These are phyloP conservation scores for Byssoonygena ceratinophila DNA, from an alignment of 2,329 filamentous ascomycete genomes.

Conservation along the genomic window DNA sequence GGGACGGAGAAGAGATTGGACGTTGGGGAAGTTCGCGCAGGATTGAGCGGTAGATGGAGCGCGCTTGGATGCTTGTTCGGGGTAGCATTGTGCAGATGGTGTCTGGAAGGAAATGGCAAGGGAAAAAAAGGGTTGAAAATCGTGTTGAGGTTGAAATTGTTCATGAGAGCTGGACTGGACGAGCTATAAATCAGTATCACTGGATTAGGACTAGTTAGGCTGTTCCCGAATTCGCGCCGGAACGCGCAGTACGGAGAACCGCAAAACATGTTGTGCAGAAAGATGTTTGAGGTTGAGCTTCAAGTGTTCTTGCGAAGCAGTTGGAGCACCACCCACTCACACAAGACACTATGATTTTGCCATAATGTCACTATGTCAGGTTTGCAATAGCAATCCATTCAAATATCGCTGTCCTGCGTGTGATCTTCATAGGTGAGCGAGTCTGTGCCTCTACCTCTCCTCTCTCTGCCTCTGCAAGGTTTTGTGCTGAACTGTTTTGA, in stretches of 20 bases:
- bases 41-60: slow-evolving; percentile 75
- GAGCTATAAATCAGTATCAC: too few species aligned
- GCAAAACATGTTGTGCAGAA: too few species aligned
- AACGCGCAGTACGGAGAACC: too few species aligned
- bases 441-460: not conserved
- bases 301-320: too few species aligned
- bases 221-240: too few species aligned
- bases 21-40: slow-evolving; percentile 79
- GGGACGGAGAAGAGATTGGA: slow-evolving; percentile 51
- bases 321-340: not conserved
- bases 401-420: slow-evolving; percentile 28
- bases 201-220: too few species aligned
- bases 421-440: slow-evolving; percentile 20
- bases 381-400: slow-evolving; percentile 22
- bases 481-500: slow-evolving; percentile 1
- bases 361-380: slow-evolving; percentile 19
- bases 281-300: too few species aligned
- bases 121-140: too few species aligned
- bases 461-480: not conserved
- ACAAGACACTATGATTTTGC: not conserved
- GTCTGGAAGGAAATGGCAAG: not conserved
- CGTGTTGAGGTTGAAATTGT: too few species aligned
- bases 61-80: slow-evolving; percentile 37
- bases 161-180: too few species aligned
- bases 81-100: slow-evolving; percentile 9